Conservation (phyloP, 1,139 yeast species). For the Yamadazyma pseudoaaseri region DNA sequence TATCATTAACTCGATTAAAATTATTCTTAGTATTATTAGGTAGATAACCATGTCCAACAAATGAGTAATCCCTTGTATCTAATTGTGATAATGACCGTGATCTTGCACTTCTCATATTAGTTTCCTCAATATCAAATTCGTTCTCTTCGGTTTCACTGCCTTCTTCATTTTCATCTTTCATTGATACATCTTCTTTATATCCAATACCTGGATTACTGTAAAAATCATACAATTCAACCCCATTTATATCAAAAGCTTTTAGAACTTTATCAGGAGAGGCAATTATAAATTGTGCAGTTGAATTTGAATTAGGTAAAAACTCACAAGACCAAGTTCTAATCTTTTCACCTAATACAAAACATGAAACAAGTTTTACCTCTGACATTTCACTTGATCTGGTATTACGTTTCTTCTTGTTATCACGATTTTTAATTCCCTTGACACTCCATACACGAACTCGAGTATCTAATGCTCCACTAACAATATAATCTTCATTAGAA, state of each 20-base stretch:
- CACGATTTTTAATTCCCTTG: slow-evolving; percentile 21
- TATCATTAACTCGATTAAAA: slow-evolving; percentile 60
- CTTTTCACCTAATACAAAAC: slow-evolving; percentile 42
- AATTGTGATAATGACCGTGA: neutral
- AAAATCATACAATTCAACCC: slow-evolving; percentile 43
- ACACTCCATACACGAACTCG: slow-evolving; percentile 68
- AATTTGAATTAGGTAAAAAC: slow-evolving; percentile 52
- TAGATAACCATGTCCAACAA: neutral
- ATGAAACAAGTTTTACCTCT: slow-evolving; percentile 25
- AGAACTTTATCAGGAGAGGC: slow-evolving; percentile 81
- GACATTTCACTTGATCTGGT: slow-evolving; percentile 16
- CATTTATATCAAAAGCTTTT: slow-evolving; percentile 54
- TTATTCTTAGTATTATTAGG: slow-evolving; percentile 10
- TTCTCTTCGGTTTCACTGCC: slow-evolving; percentile 15
- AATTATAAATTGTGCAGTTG: slow-evolving; percentile 57
- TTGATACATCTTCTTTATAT: slow-evolving; percentile 18
- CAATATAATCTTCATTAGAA: slow-evolving; percentile 61
- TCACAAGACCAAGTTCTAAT: slow-evolving; percentile 64
- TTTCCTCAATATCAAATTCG: slow-evolving; percentile 36
- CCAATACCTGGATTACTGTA: slow-evolving; percentile 34
- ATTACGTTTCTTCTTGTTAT: slow-evolving; percentile 17
- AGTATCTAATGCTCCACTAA: slow-evolving; percentile 70
- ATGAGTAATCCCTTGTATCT: slow-evolving; percentile 4
- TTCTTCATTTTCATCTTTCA: slow-evolving; percentile 15
- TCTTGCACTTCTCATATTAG: slow-evolving; percentile 9